Evolutionary conservation across 306 rosid genomes (phyloP), one percentile per base, ranked within the genome.

Genomic region (Luffa acutangula): DNA sequence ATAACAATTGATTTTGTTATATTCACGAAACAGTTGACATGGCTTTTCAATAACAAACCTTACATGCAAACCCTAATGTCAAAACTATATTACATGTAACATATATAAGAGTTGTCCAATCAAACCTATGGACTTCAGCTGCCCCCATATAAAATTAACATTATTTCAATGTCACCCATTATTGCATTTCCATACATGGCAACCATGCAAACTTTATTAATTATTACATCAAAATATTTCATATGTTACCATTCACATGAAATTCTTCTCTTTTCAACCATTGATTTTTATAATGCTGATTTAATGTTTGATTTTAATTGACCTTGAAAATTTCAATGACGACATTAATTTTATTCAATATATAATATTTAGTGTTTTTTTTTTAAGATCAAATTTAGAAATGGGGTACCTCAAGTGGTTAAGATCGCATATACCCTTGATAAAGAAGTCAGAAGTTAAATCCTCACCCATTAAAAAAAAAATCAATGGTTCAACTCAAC

Each of bases 241-340:
- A 31, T 71, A 12, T 48, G 9, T 73, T 73, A 25, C 78, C 78
- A 73, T 49, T 73, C 60, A 49, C 21, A 73, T 73, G 78, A 73
- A 49, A 73, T 51, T 73, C 41, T 73, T 73, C 78, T 73, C 18
- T 73, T 49, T 73, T 49, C 58, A 31, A 48, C 60, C 76, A 12
- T 71, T 71, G 39, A 12, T 71, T 48, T 14, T 46, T 20, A 20
- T 6, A 21, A 21, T 46, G 34, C 39, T 71, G 0, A 45, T 71
- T 71, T 45, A 71, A 71, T 7, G 37, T 9, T 21, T 71, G 39
- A 21, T 71, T 71, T 41, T 70, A 43, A 20, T 70, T 70, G 34
- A 70, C 76, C 43, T 70, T 43, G 2, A 9, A n/a, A 18, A 1
- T 42, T 9, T 70, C 4, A n/a, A 45, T 70, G 37, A 70, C n/a